Conservation (phyloP, 202 grass and related monocot genomes). For the Elaeis oleifera region DNA sequence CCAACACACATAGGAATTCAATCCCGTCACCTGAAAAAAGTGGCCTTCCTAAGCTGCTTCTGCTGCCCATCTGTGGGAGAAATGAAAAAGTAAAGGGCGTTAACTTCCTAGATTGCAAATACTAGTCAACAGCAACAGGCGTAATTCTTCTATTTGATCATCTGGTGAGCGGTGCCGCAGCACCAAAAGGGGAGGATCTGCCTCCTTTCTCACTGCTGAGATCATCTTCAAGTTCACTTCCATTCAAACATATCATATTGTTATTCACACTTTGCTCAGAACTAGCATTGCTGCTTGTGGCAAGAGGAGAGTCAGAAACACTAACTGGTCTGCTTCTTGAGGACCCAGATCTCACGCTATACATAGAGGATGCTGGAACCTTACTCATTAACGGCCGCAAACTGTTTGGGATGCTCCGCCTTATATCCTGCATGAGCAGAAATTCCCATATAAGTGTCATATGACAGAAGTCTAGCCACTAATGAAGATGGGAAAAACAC, state of each 20-base stretch:
- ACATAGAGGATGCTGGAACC: conserved; percentile 84
- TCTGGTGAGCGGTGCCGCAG: conserved; percentile 3
- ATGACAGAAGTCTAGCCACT: background rate
- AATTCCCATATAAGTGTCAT: background rate
- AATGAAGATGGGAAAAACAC: background rate
- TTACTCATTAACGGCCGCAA: conserved; percentile 81
- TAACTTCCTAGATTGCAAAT: background rate
- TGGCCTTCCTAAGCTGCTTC: background rate
- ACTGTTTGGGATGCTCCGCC: conserved; percentile 79
- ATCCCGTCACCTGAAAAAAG: background rate
- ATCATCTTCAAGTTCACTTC: conserved; percentile 73
- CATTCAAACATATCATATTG: conserved; percentile 70
- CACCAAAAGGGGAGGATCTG: conserved; percentile 13
- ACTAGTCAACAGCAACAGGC: background rate
- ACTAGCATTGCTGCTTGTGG: conserved; percentile 91
- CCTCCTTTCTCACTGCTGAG: conserved; percentile 32
- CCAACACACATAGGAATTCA: background rate
- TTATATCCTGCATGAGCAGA: conserved; percentile 61
- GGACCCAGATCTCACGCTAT: conserved; percentile 62
- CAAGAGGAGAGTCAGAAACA: conserved; percentile 71
- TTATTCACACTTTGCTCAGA: conserved; percentile 84
- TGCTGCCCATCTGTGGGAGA: background rate
- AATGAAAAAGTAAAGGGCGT: background rate
- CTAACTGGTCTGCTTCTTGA: conserved; percentile 58
- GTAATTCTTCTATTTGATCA: background rate